Conservation (phyloP, 176 grass and related monocot species). For the Poa annua region DNA sequence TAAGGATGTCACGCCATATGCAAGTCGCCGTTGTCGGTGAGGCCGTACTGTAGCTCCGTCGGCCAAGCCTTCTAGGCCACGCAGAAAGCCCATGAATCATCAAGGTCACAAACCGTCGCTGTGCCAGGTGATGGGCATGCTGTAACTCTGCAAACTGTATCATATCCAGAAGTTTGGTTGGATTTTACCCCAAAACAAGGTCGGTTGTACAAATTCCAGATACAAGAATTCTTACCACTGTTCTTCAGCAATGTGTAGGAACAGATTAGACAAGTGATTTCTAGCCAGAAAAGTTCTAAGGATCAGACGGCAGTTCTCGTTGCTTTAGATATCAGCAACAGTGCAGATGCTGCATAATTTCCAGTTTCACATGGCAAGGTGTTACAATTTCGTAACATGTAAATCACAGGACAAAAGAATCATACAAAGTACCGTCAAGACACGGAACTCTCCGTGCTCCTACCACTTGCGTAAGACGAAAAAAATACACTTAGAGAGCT, state of each 20-base stretch:
- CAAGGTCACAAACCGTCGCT: background rate
- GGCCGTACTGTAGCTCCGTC: background rate
- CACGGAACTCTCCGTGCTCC: conserved; percentile 32
- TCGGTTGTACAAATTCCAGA: background rate
- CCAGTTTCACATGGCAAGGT: conserved; percentile 22
- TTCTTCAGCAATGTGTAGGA: background rate
- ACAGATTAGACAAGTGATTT: background rate
- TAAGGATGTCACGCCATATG: too few relatives aligned
- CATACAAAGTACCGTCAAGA: conserved; percentile 34
- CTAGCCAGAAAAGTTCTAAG: background rate
- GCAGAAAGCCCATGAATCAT: background rate
- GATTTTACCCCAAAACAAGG: background rate
- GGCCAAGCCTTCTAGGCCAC: too few relatives aligned
- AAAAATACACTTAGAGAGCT: background rate
- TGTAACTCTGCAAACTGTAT: background rate
- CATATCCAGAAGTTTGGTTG: background rate
- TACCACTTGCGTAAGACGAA: conserved; percentile 20
- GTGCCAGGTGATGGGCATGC: background rate
- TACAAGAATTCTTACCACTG: background rate
- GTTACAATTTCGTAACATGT: conserved; percentile 57
- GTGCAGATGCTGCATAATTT: conserved; percentile 44
- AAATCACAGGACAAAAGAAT: conserved; percentile 63
- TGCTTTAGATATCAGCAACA: conserved; percentile 29
- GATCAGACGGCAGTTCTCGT: conserved; percentile 5
- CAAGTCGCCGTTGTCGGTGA: too few relatives aligned